These are phyloP conservation scores for Neonectria ditissima DNA, from an alignment of 2,329 filamentous ascomycete genomes.

Conservation along the genomic window DNA sequence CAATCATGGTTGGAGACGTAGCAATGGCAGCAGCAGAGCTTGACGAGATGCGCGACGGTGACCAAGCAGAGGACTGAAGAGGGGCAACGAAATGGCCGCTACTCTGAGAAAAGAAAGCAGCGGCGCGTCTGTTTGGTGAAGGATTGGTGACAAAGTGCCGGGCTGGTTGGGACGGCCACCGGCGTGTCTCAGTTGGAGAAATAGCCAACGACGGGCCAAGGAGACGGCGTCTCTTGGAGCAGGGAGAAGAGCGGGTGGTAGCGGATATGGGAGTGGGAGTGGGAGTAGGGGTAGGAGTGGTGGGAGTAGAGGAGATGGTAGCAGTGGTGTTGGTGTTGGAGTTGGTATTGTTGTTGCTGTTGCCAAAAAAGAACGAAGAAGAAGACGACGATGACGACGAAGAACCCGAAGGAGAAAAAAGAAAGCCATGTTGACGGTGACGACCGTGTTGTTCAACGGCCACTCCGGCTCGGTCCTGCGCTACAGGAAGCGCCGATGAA, in stretches of 20 bases:
- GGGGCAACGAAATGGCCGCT: conserved; percentile 42
- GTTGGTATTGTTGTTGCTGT: not conserved
- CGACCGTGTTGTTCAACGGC: conserved; percentile 25
- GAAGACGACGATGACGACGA: conserved; percentile 40
- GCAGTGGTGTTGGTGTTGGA: not conserved
- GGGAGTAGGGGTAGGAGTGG: conserved; percentile 26
- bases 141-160: conserved; percentile 30
- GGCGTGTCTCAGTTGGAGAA: conserved; percentile 44
- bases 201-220: conserved; percentile 34
- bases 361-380: conserved; percentile 48
- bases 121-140: conserved; percentile 36
- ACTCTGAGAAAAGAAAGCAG: conserved; percentile 35
- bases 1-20: conserved; percentile 39
- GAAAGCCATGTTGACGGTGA: conserved; percentile 23
- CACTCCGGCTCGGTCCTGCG: conserved; percentile 28
- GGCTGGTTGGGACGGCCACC: conserved; percentile 33
- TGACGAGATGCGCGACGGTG: conserved; percentile 15
- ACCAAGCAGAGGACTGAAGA: conserved; percentile 27
- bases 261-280: conserved; percentile 23
- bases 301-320: conserved; percentile 9
- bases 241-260: conserved; percentile 43
- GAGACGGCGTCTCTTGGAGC: conserved; percentile 31
- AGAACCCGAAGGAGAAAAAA: conserved; percentile 41
- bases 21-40: conserved; percentile 17
- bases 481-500: conserved; percentile 32